Base-by-base conservation (phyloP, 2,329 filamentous ascomycete species). In the Talaromyces amestolkiae region DNA sequence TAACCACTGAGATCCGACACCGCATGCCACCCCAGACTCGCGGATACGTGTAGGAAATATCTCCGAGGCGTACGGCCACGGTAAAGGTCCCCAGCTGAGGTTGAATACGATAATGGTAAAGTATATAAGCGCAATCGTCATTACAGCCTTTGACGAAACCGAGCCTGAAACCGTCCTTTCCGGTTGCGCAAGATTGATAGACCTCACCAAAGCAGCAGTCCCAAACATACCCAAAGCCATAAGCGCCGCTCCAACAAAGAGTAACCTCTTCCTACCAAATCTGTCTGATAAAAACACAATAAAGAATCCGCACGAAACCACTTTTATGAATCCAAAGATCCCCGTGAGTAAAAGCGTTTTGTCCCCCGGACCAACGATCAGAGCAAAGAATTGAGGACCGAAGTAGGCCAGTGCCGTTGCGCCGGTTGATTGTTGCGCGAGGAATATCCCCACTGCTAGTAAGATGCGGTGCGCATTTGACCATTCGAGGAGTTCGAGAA, bases 351-450 rank as follows among this genome's bases (percentile, higher is more conserved):
- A 71, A 5, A 86, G 76, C 13, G 60, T 78, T 41, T 77, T 74
- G 53, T 81, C 77, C 0, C 77, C 79, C n/a, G 74, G 71, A 13
- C 81, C 82, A 15, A 84, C 81, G 8, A 85, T 77, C 0, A 84
- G 73, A 22, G 79, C 79, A 71, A 86, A 85, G 72, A 84, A 85
- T 69, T 86, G 83, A 5, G 84, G 83, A 0, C 82, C 82, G 63
- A 84, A 85, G 72, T 85, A 85, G 13, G 83, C 83, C 68, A 85
- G 80, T 0, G 84, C 83, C 0, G 83, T 85, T 6, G 83, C 82
- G 1, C 83, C 84, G 1, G 83, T 86, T 3, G 83, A 82, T 66
- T 85, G 83, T 68, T 85, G 83, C 0, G 81, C 81, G 1, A 81
- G 77, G 69, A 86, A 85, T 56, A 85, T 74, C 0, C 78, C 77